Conservation (phyloP, 345 rosid genomes). For the Raphanus raphanistrum region DNA sequence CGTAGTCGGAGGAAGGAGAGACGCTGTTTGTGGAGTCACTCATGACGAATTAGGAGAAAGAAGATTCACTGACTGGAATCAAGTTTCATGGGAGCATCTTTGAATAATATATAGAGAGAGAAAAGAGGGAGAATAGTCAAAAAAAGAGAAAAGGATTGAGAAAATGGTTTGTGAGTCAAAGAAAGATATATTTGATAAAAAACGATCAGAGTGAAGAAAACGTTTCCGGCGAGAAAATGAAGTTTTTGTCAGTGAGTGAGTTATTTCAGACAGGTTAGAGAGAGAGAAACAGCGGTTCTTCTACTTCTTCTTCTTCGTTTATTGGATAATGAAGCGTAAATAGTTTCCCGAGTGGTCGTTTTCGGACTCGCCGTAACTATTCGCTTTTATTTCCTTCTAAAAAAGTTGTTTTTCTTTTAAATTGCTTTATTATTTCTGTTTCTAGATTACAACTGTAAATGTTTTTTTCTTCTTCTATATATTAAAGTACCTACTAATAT, state of each 20-base stretch:
- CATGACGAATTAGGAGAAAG: conserved; percentile 45
- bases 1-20: conserved; percentile 57
- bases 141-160: conserved; percentile 17
- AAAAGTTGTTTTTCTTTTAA: neutral
- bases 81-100: conserved; percentile 36
- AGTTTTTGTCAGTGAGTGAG: conserved; percentile 10
- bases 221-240: conserved; percentile 13
- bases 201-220: neutral
- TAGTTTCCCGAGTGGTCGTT: conserved; percentile 29
- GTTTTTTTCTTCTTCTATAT: neutral
- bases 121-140: conserved; percentile 30
- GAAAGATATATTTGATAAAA: neutral
- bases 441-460: neutral
- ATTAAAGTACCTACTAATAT: neutral
- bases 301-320: neutral
- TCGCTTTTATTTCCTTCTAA: neutral
- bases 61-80: conserved; percentile 24
- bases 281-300: conserved; percentile 19
- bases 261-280: neutral
- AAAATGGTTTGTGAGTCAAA: conserved; percentile 14
- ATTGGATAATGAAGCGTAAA: conserved; percentile 25
- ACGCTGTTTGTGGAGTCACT: conserved; percentile 65
- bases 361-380: conserved; percentile 27
- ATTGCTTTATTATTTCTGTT: conserved; percentile 5
- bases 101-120: conserved; percentile 7